Percentiles rank a stretch among this genome's conserved stretches.
These are phyloP conservation scores for Syncephalastrum monosporum DNA, from an alignment of 371 early-diverging fungal species.

Conservation along the genomic window DNA sequence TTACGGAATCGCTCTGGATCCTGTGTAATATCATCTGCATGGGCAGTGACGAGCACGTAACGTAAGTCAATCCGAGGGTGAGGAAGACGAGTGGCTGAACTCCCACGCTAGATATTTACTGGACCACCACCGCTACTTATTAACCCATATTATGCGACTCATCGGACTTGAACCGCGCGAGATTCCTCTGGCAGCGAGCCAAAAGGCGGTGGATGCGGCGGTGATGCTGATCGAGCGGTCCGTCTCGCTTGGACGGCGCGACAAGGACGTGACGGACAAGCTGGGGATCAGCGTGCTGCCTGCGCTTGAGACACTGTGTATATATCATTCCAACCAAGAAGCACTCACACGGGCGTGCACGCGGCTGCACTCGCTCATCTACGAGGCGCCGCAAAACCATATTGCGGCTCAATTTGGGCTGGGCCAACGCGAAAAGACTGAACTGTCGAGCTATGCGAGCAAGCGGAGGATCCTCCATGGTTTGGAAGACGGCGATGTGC, in stretches of 20 bases:
- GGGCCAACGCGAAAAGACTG: conserved; percentile 8
- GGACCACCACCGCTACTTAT: no score
- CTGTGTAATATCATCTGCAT: conserved; percentile 52
- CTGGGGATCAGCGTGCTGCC: no score
- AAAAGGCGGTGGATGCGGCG: conserved; percentile 4
- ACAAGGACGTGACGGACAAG: no score
- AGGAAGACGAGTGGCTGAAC: background rate
- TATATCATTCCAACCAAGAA: no score
- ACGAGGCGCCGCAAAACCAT: background rate
- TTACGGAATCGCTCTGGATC: conserved; percentile 55
- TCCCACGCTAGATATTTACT: no score
- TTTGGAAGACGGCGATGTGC: conserved; percentile 45
- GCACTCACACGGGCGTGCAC: no score
- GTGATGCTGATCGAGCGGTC: no score
- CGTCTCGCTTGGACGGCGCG: no score
- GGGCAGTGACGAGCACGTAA: conserved; percentile 28
- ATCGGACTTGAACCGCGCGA: background rate
- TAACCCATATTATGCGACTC: conserved; percentile 1
- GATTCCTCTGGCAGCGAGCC: background rate
- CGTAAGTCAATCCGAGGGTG: conserved; percentile 12
- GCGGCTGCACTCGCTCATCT: no score
- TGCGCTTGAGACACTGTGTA: no score
- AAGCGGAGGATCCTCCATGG: conserved; percentile 46
- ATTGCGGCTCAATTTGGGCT: conserved; percentile 35
- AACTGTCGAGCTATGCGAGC: conserved; percentile 14